Percentiles rank a stretch among this genome's conserved stretches.
Conservation (phyloP, 345 rosid genomes). For the thale cress (Arabidopsis thaliana) region DNA sequence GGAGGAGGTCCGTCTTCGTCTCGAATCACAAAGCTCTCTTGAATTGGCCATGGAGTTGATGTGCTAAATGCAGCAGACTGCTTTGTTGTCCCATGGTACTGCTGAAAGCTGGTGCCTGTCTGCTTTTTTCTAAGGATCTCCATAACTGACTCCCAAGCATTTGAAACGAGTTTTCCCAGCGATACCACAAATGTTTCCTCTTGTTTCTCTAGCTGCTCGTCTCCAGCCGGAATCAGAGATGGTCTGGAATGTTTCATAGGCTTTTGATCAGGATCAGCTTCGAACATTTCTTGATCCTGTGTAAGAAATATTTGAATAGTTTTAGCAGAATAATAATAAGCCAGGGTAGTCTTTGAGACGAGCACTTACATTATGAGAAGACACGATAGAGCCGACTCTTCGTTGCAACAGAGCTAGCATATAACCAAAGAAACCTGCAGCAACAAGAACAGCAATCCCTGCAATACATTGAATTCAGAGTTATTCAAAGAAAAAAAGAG, state of each 20-base stretch:
- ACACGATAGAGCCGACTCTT: constrained; percentile 70
- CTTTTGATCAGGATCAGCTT: constrained; percentile 53
- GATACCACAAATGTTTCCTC: constrained; percentile 81
- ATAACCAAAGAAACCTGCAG: constrained; percentile 94
- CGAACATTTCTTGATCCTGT: constrained; percentile 59
- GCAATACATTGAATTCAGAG: constrained; percentile 28
- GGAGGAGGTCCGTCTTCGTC: constrained; percentile 90
- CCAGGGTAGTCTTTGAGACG: background rate
- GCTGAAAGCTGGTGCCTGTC: constrained; percentile 55
- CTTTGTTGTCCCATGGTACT: constrained; percentile 45
- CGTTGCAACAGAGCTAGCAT: constrained; percentile 94
- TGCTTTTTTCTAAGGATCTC: constrained; percentile 52
- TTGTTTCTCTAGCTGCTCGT: constrained; percentile 68
- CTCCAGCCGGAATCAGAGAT: constrained; percentile 83
- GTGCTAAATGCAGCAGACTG: constrained; percentile 36
- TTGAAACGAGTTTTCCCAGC: constrained; percentile 60
- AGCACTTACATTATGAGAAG: constrained; percentile 68
- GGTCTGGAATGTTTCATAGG: constrained; percentile 76
- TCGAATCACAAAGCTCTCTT: constrained; percentile 86
- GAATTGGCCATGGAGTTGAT: constrained; percentile 78
- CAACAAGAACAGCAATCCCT: constrained; percentile 95
- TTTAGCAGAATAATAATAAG: background rate
- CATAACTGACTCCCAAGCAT: constrained; percentile 56
- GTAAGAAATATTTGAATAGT: constrained; percentile 6
- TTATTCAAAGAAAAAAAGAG: background rate